Evolutionary conservation across 163 green algal genomes (phyloP).

Genomic region (Scenedesmus sp.): DNA sequence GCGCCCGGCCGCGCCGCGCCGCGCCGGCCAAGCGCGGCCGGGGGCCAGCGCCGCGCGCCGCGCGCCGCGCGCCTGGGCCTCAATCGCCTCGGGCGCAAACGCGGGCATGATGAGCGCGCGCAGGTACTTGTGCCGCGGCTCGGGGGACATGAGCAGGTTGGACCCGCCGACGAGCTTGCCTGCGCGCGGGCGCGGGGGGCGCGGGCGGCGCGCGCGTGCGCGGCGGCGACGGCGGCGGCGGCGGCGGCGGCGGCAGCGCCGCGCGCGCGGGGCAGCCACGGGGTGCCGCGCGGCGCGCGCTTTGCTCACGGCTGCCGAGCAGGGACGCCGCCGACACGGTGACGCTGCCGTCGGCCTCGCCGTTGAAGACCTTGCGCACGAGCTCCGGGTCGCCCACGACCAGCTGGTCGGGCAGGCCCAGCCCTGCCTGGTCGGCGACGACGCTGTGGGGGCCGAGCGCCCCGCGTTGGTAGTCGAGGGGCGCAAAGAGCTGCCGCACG

Average conservation of each 20-base stretch:
- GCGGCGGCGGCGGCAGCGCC: not conserved
- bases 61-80: too few relatives aligned
- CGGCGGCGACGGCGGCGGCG: not conserved
- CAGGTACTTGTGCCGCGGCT: slow-evolving; percentile 38
- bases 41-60: too few relatives aligned
- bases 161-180: slow-evolving; percentile 7
- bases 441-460: slow-evolving; percentile 19
- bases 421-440: not conserved
- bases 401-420: slow-evolving; percentile 1
- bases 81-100: slow-evolving; percentile 28
- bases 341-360: slow-evolving; percentile 15
- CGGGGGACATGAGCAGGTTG: not conserved
- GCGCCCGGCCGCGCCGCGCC: too few relatives aligned
- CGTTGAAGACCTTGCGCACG: slow-evolving; percentile 15
- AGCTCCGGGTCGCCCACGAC: slow-evolving; percentile 10
- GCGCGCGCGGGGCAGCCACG: not conserved
- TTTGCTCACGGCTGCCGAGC: not conserved
- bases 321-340: not conserved
- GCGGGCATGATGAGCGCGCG: slow-evolving; percentile 35
- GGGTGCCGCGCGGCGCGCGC: not conserved
- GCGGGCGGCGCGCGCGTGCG: not conserved
- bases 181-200: not conserved
- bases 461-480: not conserved
- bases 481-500: slow-evolving; percentile 33
- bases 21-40: too few relatives aligned